Percentiles rank a stretch among this genome's conserved stretches.
Evolutionary conservation across 768 basidiomycete genomes (phyloP).

Genomic region (Suillus spraguei): DNA sequence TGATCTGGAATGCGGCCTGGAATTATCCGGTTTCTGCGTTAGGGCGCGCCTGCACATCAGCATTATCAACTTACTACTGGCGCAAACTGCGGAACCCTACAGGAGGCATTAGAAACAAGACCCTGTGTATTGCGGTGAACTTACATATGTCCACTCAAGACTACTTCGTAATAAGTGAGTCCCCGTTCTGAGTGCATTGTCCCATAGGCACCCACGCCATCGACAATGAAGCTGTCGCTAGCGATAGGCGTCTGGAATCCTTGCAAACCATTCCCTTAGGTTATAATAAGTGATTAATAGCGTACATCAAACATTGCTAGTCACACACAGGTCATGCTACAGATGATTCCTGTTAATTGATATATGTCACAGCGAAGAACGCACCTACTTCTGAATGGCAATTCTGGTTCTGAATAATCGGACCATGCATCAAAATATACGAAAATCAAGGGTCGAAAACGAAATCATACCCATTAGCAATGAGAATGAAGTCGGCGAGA

Average conservation of each 20-base stretch:
- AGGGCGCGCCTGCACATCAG: not conserved
- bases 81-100: not conserved
- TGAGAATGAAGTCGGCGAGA: conserved; percentile 70
- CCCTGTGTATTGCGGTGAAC: not conserved
- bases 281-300: conserved; percentile 8
- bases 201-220: too few relatives aligned
- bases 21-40: not conserved
- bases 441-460: not conserved
- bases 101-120: not conserved
- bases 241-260: conserved; percentile 74
- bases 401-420: conserved; percentile 46
- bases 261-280: conserved; percentile 37
- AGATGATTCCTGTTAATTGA: too few relatives aligned
- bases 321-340: conserved; percentile 6
- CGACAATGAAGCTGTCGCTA: conserved; percentile 61
- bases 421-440: not conserved
- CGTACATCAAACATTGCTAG: not conserved
- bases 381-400: conserved; percentile 4
- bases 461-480: conserved; percentile 62
- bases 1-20: not conserved
- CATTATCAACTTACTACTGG: not conserved
- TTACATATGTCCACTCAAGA: too few relatives aligned
- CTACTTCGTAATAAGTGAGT: too few relatives aligned
- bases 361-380: not conserved
- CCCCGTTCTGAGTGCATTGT: too few relatives aligned